Evolutionary conservation across 805 yeast genomes (phyloP).

Genomic region (Debaryomyces maramus): DNA sequence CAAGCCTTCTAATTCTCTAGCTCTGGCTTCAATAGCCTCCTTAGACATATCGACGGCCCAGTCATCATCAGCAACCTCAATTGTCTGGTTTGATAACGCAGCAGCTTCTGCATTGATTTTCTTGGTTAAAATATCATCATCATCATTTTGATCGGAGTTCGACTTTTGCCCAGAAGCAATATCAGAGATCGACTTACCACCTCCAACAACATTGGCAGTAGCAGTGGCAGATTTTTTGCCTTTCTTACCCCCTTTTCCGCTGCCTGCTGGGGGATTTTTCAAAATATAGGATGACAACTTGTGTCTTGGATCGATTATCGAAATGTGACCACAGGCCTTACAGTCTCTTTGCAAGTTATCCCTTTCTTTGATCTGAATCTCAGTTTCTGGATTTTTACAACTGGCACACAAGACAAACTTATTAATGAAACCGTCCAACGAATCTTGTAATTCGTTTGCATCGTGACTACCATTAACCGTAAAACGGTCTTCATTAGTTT

Average conservation of each 20-base stretch:
- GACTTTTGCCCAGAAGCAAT: constrained; percentile 51
- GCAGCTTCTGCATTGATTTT: constrained; percentile 86
- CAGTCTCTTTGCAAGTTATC: constrained; percentile 85
- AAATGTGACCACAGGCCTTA: constrained; percentile 95
- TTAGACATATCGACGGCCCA: constrained; percentile 98
- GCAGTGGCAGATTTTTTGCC: constrained; percentile 84
- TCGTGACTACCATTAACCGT: constrained; percentile 95
- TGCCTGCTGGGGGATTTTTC: constrained; percentile 80
- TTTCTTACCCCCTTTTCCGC: constrained; percentile 49
- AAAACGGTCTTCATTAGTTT: constrained; percentile 84
- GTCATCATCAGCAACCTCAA: constrained; percentile 81
- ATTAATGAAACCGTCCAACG: constrained; percentile 89
- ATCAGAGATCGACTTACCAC: constrained; percentile 78
- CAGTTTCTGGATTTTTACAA: constrained; percentile 98
- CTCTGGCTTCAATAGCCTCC: constrained; percentile 93
- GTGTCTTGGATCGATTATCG: constrained; percentile 80
- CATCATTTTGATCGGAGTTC: constrained; percentile 38
- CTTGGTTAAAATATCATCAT: constrained; percentile 73
- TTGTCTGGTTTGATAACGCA: constrained; percentile 45
- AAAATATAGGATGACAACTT: constrained; percentile 83
- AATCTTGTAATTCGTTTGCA: constrained; percentile 85
- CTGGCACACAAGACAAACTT: constrained; percentile 91
- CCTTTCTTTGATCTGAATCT: constrained; percentile 73
- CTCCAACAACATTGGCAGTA: constrained; percentile 85
- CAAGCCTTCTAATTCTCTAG: constrained; percentile 76